Evolutionary conservation across 129 eudicot species (phyloP).

Genomic region (Centrapalus pauciflorus): DNA sequence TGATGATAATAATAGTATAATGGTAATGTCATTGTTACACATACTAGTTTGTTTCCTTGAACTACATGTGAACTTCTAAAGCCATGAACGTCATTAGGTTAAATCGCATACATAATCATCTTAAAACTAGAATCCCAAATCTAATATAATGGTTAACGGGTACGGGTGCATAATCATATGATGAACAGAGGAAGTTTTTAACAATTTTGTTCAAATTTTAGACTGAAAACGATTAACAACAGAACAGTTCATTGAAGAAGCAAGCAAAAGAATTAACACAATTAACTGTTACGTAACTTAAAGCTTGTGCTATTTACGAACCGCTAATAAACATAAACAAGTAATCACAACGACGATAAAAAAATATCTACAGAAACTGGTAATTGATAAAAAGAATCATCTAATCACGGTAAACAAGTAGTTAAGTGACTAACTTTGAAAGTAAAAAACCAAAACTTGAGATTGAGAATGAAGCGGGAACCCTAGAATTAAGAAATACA

Average conservation of each 20-base stretch:
- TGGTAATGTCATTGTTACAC: too few species aligned
- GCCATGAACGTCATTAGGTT: background rate
- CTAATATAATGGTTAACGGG: background rate
- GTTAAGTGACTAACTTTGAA: conserved; percentile 1
- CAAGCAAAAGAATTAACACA: background rate
- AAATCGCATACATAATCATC: background rate
- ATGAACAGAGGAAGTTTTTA: background rate
- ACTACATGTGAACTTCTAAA: background rate
- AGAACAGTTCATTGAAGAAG: background rate
- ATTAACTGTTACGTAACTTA: background rate
- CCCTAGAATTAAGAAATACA: conserved; percentile 37
- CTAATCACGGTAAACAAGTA: background rate
- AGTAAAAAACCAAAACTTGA: conserved; percentile 4
- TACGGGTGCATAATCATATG: background rate
- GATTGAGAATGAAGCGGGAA: conserved; percentile 19
- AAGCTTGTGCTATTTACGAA: background rate
- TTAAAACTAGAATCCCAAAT: background rate
- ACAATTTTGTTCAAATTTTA: background rate
- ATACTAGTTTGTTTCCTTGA: background rate
- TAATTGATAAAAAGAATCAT: conserved; percentile 3
- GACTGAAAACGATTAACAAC: background rate
- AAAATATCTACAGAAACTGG: background rate
- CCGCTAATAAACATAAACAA: background rate
- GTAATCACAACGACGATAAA: background rate
- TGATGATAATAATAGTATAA: too few species aligned